phyloP scores from a whole-genome alignment of 2,329 filamentous ascomycete genomes.

The Hymenoscyphus salicellus region DNA sequence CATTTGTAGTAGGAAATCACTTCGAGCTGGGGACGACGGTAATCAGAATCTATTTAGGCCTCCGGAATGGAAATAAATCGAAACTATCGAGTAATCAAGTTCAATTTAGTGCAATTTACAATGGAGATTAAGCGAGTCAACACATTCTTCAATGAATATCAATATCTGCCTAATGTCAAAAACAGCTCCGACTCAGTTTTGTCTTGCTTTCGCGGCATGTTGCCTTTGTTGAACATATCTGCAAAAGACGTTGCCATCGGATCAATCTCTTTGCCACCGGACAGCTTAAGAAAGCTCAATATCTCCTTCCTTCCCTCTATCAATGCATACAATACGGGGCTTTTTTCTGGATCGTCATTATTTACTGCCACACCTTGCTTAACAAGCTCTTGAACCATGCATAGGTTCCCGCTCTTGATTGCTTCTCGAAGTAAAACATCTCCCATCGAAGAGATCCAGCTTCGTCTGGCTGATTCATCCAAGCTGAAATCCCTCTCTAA shows the following conservation, averaged over 20 bases:
- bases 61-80: no score
- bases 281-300: background rate
- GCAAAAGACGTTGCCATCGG: background rate
- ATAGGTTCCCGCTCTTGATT: background rate
- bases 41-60: no score
- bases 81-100: no score
- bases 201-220: background rate
- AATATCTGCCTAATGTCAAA: background rate
- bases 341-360: background rate
- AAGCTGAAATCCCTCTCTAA: background rate
- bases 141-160: no score
- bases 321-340: background rate
- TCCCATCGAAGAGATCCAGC: background rate
- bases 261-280: background rate
- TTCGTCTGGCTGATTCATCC: no score
- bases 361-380: background rate
- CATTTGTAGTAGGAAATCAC: no score
- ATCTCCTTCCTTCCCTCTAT: background rate
- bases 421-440: background rate
- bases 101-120: no score
- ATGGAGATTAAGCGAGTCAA: no score
- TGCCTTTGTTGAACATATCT: background rate
- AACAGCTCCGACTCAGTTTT: background rate
- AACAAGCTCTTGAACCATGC: conserved; percentile 1
- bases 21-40: no score